These are phyloP conservation scores for Phialophora verrucosa DNA, from an alignment of 2,329 filamentous ascomycete genomes.

Conservation along the genomic window DNA sequence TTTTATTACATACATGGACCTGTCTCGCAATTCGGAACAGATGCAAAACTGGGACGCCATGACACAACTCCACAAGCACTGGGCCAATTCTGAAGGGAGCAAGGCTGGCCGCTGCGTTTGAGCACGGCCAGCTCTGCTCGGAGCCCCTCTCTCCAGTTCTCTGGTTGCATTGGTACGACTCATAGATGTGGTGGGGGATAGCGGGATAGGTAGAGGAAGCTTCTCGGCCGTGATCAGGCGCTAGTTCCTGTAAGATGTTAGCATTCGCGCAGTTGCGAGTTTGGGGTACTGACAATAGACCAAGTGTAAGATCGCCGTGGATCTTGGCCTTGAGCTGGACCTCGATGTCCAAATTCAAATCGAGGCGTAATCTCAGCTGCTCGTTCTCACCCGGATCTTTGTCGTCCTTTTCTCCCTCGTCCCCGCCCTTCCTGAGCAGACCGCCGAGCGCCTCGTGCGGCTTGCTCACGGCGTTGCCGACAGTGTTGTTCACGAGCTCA, in stretches of 20 bases:
- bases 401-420: conserved; percentile 46
- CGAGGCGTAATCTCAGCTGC: conserved; percentile 61
- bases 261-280: conserved; percentile 25
- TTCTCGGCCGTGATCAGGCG: conserved; percentile 25
- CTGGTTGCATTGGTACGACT: neutral
- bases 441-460: conserved; percentile 53
- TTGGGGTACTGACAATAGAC: conserved; percentile 49
- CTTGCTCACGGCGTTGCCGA: conserved; percentile 50
- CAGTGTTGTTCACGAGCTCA: conserved; percentile 63
- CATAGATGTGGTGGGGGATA: neutral
- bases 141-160: conserved; percentile 1
- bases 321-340: conserved; percentile 70
- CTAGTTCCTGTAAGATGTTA: conserved; percentile 37
- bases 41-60: conserved; percentile 30
- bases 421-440: conserved; percentile 34
- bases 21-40: conserved; percentile 22
- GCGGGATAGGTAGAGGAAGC: neutral
- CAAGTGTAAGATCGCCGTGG: conserved; percentile 67
- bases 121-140: conserved; percentile 1
- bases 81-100: neutral
- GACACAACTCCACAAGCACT: conserved; percentile 14
- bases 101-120: conserved; percentile 3
- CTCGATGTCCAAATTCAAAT: conserved; percentile 68
- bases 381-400: conserved; percentile 35
- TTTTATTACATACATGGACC: conserved; percentile 36